These are phyloP conservation scores for Coemansia sp. DNA, from an alignment of 192 early-diverging fungal genomes.

Conservation along the genomic window DNA sequence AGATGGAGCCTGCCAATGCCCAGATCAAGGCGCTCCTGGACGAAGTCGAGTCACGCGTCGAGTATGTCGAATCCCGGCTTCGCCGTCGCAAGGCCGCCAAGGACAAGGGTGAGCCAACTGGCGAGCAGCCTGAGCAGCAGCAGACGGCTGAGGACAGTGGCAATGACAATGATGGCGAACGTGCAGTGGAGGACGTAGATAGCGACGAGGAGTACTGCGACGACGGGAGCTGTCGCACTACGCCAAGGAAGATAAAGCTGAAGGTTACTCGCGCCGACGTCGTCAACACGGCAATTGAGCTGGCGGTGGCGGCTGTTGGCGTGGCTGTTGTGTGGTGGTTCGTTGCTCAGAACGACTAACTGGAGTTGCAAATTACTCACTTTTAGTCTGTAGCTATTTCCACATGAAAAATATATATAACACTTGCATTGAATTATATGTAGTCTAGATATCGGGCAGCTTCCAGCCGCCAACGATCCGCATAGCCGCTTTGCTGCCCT, in stretches of 20 bases:
- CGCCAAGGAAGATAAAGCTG: conserved; percentile 46
- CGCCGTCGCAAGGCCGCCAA: conserved; percentile 37
- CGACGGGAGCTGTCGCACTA: conserved; percentile 37
- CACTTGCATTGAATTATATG: conserved; percentile 4
- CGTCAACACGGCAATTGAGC: conserved; percentile 26
- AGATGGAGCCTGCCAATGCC: conserved; percentile 40
- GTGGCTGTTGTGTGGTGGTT: conserved; percentile 51
- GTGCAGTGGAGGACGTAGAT: conserved; percentile 46
- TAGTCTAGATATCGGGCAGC: conserved; percentile 37
- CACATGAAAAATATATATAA: neutral
- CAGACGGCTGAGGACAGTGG: conserved; percentile 23
- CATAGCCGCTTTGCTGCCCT: conserved; percentile 70
- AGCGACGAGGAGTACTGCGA: conserved; percentile 55
- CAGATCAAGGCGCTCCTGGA: conserved; percentile 43
- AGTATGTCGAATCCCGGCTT: conserved; percentile 50
- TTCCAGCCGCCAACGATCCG: conserved; percentile 76
- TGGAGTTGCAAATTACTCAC: neutral
- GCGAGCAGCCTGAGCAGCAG: conserved; percentile 5
- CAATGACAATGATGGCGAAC: conserved; percentile 16
- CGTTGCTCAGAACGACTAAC: conserved; percentile 11
- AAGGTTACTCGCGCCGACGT: conserved; percentile 47
- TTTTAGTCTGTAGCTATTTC: conserved; percentile 1
- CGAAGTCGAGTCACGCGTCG: conserved; percentile 49
- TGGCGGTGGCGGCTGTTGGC: conserved; percentile 42
- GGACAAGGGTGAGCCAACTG: neutral